These are phyloP conservation scores for Carex parvula DNA, from an alignment of 176 grass and related monocot species.

Conservation along the genomic window DNA sequence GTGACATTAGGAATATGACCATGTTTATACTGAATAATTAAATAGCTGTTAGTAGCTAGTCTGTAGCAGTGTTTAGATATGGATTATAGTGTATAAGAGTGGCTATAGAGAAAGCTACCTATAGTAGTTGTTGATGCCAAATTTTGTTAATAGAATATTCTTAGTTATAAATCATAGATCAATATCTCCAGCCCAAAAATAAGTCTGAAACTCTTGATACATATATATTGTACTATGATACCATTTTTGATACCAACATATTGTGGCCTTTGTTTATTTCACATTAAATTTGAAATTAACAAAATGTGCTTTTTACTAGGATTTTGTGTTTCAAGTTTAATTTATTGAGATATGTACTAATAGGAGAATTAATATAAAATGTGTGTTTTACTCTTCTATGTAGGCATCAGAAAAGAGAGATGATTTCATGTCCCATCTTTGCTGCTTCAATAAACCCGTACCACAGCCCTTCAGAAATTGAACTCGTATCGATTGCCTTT, in stretches of 20 bases:
- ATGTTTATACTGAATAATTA: not conserved
- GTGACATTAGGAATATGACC: not conserved
- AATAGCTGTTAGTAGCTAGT: not conserved
- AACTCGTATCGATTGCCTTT: not conserved
- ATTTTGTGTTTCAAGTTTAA: not conserved
- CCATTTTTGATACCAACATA: too few relatives aligned
- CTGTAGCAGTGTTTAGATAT: not conserved
- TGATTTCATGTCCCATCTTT: conserved; percentile 8
- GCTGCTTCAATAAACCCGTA: conserved; percentile 1
- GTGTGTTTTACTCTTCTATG: not conserved
- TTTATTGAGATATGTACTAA: not conserved
- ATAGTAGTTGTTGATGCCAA: too few relatives aligned
- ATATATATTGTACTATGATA: too few relatives aligned
- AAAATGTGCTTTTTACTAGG: not conserved
- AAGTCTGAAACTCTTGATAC: too few relatives aligned
- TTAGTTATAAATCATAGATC: too few relatives aligned
- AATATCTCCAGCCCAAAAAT: too few relatives aligned
- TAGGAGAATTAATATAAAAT: not conserved
- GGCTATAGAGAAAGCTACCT: not conserved
- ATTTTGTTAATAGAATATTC: too few relatives aligned
- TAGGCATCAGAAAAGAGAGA: not conserved
- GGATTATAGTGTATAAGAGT: not conserved
- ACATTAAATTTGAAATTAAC: too few relatives aligned
- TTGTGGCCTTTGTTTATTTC: too few relatives aligned
- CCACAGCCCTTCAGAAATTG: conserved; percentile 1